A percentile compares a stretch with the other conserved stretches of the same genome.
Evolutionary conservation across 495 filamentous ascomycete species (phyloP).

Genomic region (Alectoria sarmentosa): DNA sequence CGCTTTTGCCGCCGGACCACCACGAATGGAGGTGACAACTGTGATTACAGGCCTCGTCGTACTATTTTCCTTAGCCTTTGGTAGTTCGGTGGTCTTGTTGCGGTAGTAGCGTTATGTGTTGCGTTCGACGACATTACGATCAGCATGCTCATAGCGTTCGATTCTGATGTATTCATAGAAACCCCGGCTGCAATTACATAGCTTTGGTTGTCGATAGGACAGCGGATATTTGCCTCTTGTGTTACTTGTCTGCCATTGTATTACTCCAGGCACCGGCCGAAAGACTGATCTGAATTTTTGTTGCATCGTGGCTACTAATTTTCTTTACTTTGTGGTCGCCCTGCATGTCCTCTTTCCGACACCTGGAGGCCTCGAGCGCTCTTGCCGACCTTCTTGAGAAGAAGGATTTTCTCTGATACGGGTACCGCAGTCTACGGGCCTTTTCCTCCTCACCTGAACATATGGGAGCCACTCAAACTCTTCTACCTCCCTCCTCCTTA

Average conservation of each 20-base stretch:
- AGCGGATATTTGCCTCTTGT: no score
- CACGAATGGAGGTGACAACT: constrained; percentile 12
- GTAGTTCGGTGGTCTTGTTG: constrained; percentile 11
- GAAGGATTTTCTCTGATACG: no score
- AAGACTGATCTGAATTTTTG: neutral
- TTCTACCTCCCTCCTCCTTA: no score
- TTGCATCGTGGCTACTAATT: neutral
- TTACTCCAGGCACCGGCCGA: neutral
- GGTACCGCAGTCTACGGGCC: no score
- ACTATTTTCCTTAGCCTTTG: constrained; percentile 14
- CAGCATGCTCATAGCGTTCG: neutral
- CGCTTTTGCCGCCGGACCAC: constrained; percentile 6
- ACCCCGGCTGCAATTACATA: neutral
- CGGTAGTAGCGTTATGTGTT: neutral
- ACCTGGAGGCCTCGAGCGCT: neutral
- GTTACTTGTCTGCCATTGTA: neutral
- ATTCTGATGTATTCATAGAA: neutral
- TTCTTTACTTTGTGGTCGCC: neutral
- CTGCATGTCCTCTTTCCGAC: neutral
- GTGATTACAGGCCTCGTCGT: constrained; percentile 12
- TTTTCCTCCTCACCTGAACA: no score
- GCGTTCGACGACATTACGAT: constrained; percentile 6
- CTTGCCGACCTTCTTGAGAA: neutral
- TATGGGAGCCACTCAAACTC: no score
- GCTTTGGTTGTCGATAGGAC: neutral